Evolutionary conservation across 805 yeast genomes (phyloP), one percentile per base, ranked within the genome.

Genomic region (Cyberlindnera sargentensis): DNA sequence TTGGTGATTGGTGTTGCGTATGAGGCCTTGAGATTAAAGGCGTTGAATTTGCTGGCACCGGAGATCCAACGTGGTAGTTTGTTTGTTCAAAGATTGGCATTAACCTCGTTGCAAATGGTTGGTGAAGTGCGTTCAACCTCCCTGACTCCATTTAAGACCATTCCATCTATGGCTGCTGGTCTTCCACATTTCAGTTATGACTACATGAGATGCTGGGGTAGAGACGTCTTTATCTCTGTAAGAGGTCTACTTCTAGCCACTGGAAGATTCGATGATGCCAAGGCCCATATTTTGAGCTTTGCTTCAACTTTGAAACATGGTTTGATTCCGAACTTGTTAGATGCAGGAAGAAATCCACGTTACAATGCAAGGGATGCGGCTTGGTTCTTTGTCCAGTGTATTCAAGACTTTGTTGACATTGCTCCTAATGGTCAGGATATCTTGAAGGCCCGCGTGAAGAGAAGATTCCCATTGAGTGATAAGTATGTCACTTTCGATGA

Each of bases 151-250:
- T 67, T 66, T 34, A 65, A 70, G 8, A 65, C 71, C 36, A 74
- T 80, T 11, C 84, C 95, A 2, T 77, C 86, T 35, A 71, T 91
- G 76, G 96, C 98, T 11, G 99, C 99, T 2, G 99, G 98, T 2
- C 72, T 91, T 47, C 99, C 99, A 2, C 97, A 89, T 64, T 91
- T 91, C 66, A 82, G 93, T 59, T 76, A 75, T 46, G 88, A 84
- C 50, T 90, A 84, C 63, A 89, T 91, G 96, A 75, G 99, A 62
- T 88, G 96, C 61, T 91, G 99, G 99, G 99, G 99, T 24, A 76
- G 99, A 58, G 99, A 91, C 64, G 95, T 89, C 1, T 93, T 93
- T 60, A 83, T 91, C 37, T 76, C 96, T 0, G 71, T 84, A 36
- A 71, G 96, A 47, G 99, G 99, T 0, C 69, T 91, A 39, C 65